phyloP scores from a whole-genome alignment of 2,329 filamentous ascomycete genomes.

The Conoideocrella luteorostrata region DNA sequence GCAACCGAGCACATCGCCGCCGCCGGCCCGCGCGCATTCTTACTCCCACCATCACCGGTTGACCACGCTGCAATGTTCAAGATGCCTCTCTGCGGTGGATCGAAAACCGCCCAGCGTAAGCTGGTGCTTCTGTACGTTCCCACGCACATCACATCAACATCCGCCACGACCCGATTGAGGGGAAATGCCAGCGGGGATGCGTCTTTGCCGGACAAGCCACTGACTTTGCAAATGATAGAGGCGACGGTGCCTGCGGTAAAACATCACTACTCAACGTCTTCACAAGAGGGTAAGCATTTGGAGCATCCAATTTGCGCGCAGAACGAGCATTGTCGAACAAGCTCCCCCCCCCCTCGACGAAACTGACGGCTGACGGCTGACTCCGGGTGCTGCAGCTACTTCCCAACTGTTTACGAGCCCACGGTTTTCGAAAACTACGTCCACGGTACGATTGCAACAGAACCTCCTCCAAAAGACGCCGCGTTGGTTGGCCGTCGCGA shows the following conservation, averaged over 20 bases:
- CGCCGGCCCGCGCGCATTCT: not conserved
- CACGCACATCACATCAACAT: too few relatives aligned
- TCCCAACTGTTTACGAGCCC: slow-evolving; percentile 96
- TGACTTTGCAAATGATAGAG: slow-evolving; percentile 45
- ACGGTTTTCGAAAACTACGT: slow-evolving; percentile 99
- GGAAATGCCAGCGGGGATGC: not conserved
- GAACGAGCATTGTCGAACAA: too few relatives aligned
- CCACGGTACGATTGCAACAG: slow-evolving; percentile 60
- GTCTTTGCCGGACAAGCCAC: too few relatives aligned
- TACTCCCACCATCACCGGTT: not conserved
- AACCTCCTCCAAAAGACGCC: not conserved
- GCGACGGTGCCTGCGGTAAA: slow-evolving; percentile 95
- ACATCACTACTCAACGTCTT: slow-evolving; percentile 97
- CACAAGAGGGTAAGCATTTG: slow-evolving; percentile 72
- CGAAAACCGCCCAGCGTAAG: slow-evolving; percentile 89
- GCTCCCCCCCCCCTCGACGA: not conserved
- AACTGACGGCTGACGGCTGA: not conserved
- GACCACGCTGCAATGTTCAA: not conserved
- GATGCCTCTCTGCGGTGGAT: slow-evolving; percentile 53
- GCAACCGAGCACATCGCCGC: not conserved
- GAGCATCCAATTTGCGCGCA: too few relatives aligned
- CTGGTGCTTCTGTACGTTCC: slow-evolving; percentile 72
- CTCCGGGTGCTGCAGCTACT: slow-evolving; percentile 59
- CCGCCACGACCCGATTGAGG: not conserved
- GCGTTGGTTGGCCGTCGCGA: not conserved